Evolutionary conservation across 2,329 filamentous ascomycete genomes (phyloP).

Genomic region (Pestalotiopsis sp.): DNA sequence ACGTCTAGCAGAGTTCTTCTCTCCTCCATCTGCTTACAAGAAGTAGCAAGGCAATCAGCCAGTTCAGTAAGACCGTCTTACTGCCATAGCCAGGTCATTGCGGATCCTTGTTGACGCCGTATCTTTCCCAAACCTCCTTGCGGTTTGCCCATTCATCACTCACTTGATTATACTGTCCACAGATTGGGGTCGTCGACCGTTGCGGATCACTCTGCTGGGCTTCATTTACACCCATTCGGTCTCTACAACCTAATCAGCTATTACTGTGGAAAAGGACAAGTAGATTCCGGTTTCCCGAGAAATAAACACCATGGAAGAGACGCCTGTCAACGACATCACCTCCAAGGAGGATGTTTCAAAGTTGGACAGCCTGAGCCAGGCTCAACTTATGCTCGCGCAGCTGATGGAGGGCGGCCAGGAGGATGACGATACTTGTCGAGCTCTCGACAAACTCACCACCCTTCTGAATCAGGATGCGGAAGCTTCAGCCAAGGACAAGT

Average conservation of each 20-base stretch:
- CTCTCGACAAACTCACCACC: conserved; percentile 61
- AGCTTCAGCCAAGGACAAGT: conserved; percentile 41
- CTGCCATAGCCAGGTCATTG: neutral
- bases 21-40: conserved; percentile 5
- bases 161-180: too few species aligned
- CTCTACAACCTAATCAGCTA: too few species aligned
- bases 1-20: conserved; percentile 5
- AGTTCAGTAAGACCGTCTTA: neutral
- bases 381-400: conserved; percentile 79
- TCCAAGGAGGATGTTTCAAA: conserved; percentile 29
- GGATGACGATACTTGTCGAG: conserved; percentile 68
- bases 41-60: neutral
- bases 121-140: neutral
- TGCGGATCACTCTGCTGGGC: too few species aligned
- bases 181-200: too few species aligned
- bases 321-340: conserved; percentile 23
- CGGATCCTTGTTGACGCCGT: neutral
- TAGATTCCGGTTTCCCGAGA: neutral
- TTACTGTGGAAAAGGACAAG: neutral
- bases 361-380: conserved; percentile 52
- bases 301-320: conserved; percentile 29
- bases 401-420: conserved; percentile 91
- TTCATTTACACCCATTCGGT: too few species aligned
- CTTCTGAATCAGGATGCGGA: conserved; percentile 59
- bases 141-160: neutral